A percentile compares a stretch with the other conserved stretches of the same genome.
Evolutionary conservation across 768 basidiomycete species (phyloP).

Genomic region (Dendrothele bispora): DNA sequence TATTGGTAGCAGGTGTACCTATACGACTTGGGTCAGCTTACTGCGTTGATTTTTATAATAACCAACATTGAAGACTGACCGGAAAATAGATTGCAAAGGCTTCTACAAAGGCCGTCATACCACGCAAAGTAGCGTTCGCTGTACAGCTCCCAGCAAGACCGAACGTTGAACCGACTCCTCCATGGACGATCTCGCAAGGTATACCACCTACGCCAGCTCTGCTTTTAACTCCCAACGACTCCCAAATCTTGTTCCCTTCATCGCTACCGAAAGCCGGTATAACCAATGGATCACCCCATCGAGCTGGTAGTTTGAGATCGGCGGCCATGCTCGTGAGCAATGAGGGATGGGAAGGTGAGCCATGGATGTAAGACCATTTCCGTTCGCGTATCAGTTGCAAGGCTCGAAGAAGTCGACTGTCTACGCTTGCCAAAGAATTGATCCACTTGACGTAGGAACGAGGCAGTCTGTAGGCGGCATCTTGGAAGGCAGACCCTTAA

Average conservation of each 20-base stretch:
- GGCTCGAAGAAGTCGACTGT: slow-evolving; percentile 53
- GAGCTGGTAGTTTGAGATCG: slow-evolving; percentile 56
- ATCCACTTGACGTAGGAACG: slow-evolving; percentile 81
- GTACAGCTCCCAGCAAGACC: slow-evolving; percentile 58
- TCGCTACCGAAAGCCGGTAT: slow-evolving; percentile 66
- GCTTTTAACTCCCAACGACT: slow-evolving; percentile 48
- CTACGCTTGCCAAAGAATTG: slow-evolving; percentile 64
- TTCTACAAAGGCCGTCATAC: slow-evolving; percentile 56
- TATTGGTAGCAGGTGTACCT: slow-evolving; percentile 73
- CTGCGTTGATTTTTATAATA: no score
- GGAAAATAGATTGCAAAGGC: slow-evolving; percentile 71
- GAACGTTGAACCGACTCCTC: slow-evolving; percentile 43
- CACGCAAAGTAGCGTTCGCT: slow-evolving; percentile 56
- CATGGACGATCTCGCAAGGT: slow-evolving; percentile 77
- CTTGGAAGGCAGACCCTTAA: background rate
- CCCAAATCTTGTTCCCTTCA: slow-evolving; percentile 54
- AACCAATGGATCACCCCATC: slow-evolving; percentile 61
- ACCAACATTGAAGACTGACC: no score
- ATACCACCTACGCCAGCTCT: slow-evolving; percentile 63
- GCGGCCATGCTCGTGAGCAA: slow-evolving; percentile 46
- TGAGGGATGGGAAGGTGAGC: slow-evolving; percentile 36
- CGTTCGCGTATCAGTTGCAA: slow-evolving; percentile 55
- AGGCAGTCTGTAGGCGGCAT: slow-evolving; percentile 44
- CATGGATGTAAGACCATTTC: slow-evolving; percentile 58
- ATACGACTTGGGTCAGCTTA: no score